Evolutionary conservation across 805 yeast genomes (phyloP), one percentile per base, ranked within the genome.

Genomic region (Nakazawaea ambrosiae): DNA sequence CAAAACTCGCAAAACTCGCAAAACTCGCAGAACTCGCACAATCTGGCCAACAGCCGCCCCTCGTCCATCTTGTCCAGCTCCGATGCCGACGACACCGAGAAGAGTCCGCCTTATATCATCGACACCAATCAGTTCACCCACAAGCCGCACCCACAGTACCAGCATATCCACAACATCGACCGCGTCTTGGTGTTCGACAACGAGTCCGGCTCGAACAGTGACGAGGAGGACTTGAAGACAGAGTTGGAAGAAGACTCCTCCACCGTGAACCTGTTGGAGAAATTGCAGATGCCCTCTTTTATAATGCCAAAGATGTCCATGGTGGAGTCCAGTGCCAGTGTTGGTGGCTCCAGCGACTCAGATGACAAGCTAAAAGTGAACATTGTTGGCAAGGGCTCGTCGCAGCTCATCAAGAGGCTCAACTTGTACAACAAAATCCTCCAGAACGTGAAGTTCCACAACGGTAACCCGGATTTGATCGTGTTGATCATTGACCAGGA

Each of bases 231-330:
- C 17, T 29, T 33, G 30, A 26, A 34, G 15, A 27, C 32, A 6
- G 40, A 30, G 11, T 27, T 27, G 22, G 39, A 36, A 9, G 41
- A 38, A 4, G 28, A 32, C 17, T 14, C n/a, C 19, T 27, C 34
- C 12, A 39, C 42, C 2, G 20, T 30, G 43, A 56, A 10, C 49
- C 61, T 14, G 49, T 17, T 57, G 2, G 49, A 53, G 6, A 32
- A 31, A 12, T 39, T 42, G 27, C 33, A 39, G 18, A 45, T 49
- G 10, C 62, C 65, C 3, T 57, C 63, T 1, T 61, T 61, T 44
- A 56, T 60, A 14, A 61, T 61, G 66, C 66, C 66, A 1, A 47
- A 55, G 26, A 60, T 61, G 10, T 54, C 62, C 4, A 45, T 50
- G 8, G 45, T 37, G 12, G 36, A 33, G 12, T 30, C 14, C 20